A percentile compares a stretch with the other conserved stretches of the same genome.
phyloP scores from a whole-genome alignment of 139 green algal genomes.

The Monoraphidium neglectum region DNA sequence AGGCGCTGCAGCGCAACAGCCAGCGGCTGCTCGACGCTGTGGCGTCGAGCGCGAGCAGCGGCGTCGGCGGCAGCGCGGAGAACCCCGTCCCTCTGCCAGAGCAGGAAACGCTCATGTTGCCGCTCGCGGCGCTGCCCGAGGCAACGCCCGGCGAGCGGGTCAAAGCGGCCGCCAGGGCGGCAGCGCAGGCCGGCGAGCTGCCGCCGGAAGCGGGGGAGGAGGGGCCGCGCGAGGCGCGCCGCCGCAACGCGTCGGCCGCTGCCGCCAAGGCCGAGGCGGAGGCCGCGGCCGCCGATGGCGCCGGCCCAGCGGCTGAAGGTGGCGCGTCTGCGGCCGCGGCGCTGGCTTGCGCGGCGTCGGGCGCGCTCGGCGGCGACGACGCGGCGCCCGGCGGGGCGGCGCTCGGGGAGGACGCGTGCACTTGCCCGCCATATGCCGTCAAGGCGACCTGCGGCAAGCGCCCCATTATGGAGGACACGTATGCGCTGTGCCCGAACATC shows the following conservation, averaged over 20 bases:
- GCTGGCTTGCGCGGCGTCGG: constrained; percentile 14
- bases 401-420: constrained; percentile 8
- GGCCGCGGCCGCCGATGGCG: neutral
- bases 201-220: neutral
- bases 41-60: constrained; percentile 1
- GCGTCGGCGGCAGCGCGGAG: neutral
- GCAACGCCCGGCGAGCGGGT: neutral
- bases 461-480: constrained; percentile 75
- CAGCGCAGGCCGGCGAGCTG: neutral
- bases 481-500: constrained; percentile 51
- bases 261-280: neutral
- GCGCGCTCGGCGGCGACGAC: constrained; percentile 6
- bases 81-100: neutral
- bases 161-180: neutral
- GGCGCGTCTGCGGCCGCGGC: too few species aligned
- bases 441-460: constrained; percentile 72
- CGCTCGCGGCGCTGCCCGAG: neutral
- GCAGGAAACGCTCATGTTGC: neutral
- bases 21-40: neutral
- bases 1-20: constrained; percentile 9
- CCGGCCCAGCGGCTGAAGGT: too few species aligned
- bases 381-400: constrained; percentile 21
- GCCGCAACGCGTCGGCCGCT: neutral
- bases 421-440: constrained; percentile 55
- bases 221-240: neutral